Evolutionary conservation across 805 yeast species (phyloP), one percentile per base, ranked within the genome.

Genomic region (Lachancea cidri): DNA sequence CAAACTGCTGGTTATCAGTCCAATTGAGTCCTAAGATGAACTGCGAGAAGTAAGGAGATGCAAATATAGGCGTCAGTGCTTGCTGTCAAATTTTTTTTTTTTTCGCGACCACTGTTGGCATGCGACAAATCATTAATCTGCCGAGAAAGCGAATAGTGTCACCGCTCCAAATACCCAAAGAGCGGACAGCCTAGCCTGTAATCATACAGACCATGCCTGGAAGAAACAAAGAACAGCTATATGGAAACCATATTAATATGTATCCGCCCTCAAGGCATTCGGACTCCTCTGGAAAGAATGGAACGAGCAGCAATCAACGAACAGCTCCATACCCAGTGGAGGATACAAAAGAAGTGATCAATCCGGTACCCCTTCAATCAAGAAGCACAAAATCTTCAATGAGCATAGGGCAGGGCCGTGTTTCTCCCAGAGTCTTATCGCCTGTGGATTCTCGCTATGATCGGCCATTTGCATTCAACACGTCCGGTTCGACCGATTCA

Each of bases 241-340:
- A 54, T 38, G 53, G 45, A 11, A 50, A 44, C 20, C 55, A 53
- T 35, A 53, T 54, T 18, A 52, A 50, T 14, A 47, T 52, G 49
- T 52, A 45, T 33, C 59, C 59, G n/a, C 53, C 52, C 6, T 17
- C 41, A 38, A 34, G 38, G 29, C 40, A 22, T 16, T n/a, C n/a
- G 14, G 29, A 16, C 11, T 5, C 24, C 18, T 17, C 30, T 7
- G 38, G 29, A 30, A 27, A 29, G 15, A 29, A 16, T 7, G 16
- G 17, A 7, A 16, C 35, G 20, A 17, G 14, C n/a, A 33, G 34
- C 29, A 32, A 36, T 11, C 33, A 29, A 17, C 47, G 39, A 39
- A 36, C 43, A 17, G 46, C 52, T 15, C 53, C 55, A 11, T 49
- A 51, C 38, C 55, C 52, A n/a, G 42, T 51, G 29, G 55, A 50